Evolutionary conservation across 345 rosid genomes (phyloP), one percentile per base, ranked within the genome.

Genomic region (Heritiera fomes): DNA sequence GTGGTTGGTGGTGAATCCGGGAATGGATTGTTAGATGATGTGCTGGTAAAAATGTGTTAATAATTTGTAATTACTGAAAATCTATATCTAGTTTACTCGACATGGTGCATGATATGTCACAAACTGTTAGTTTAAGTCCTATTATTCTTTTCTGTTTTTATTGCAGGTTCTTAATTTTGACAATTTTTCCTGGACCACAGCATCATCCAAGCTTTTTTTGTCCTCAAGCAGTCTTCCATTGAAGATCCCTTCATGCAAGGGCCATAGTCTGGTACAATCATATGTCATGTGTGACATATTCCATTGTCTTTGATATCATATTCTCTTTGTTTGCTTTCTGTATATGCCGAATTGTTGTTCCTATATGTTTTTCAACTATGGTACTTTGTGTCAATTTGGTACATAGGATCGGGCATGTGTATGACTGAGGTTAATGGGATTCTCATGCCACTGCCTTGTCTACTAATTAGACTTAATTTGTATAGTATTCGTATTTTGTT

Each of bases 231-330:
- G 91, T 86, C 86, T 96, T 74, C 97, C 99, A 20, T 80, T 96
- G 49, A 96, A 92, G 88, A 96, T 96, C 75, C 99, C 98, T 84
- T 87, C 98, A 47, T 94, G 99, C 97, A 94, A 82, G 84, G 99
- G 99, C 85, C 99, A 94, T 75, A 79, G 93, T 86, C 86, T 96
- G 98, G 99, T 96, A 91, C 28, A 56, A 41, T 63, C 83, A 28
- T 34, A 34, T 75, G 58, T 63, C 83, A n/a, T 34, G 28, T 75
- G 58, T 75, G 66, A 49, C 55, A 14, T 68, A 52, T 46, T 71
- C 63, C 32, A 23, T 47, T 76, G 49, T 38, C 53, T 12, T n/a
- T 49, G 17, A 49, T 66, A 34, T 15, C 20, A 14, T 34, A 32
- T 50, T 38, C 62, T 52, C 71, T n/a, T 34, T 64, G 20, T 40